Evolutionary conservation across 805 yeast genomes (phyloP), one percentile per base, ranked within the genome.

Genomic region (Candida maesae): DNA sequence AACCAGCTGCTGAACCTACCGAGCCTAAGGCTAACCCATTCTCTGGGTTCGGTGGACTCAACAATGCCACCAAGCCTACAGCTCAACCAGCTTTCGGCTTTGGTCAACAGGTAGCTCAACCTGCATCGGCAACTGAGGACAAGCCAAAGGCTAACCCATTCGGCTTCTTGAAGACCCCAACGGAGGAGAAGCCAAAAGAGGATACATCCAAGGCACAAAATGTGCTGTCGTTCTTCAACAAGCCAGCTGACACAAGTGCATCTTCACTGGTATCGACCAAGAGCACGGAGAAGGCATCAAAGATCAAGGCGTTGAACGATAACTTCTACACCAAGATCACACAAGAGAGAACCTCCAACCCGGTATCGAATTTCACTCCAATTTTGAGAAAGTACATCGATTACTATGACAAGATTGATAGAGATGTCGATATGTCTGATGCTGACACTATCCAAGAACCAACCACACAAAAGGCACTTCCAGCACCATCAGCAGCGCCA

Each of bases 291-390:
- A 70, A 64, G 43, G 63, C 71, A 19, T 69, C 68, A 13, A 78
- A 78, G 54, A 54, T 80, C 28, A 77, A 73, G 51, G 90, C 95
- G 1, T 66, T 86, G 55, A 84, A 84, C 57, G 70, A 72, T 9
- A 76, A 71, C 39, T 80, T 86, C 50, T 61, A 71, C 23, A 68
- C 68, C 13, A 68, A 79, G 23, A 56, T 86, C 24, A 63, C 63
- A 30, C 59, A 64, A 19, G 61, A 71, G 10, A 58, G 73, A 20
- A 43, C 49, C 1, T 59, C 64, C 6, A 74, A 75, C 46, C 72
- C 81, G 2, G 63, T 75, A 11, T 78, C 76, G 2, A 76, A 82
- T 51, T 73, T 84, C 49, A 64, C 75, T 0, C 69, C 78, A 13
- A 63, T 79, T 12, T 68, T 79, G 13, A 61, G 63, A n/a, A 82